phyloP scores from a whole-genome alignment of 1,139 yeast genomes.

The Suhomyces terraborum region DNA sequence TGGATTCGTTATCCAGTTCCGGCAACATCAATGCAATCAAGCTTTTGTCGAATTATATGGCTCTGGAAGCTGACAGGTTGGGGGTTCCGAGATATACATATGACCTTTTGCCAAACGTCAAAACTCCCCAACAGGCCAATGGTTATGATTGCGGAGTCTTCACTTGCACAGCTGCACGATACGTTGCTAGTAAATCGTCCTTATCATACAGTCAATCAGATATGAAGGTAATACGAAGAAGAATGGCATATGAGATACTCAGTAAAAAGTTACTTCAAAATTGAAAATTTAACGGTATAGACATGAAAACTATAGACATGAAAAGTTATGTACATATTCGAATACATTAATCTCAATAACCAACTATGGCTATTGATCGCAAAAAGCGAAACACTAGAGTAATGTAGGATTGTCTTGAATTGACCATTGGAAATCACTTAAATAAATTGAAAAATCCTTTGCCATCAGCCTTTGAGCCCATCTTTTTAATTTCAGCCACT shows the following conservation, averaged over 20 bases:
- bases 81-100: conserved; percentile 27
- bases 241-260: conserved; percentile 63
- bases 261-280: conserved; percentile 20
- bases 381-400: too few relatives aligned
- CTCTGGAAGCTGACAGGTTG: conserved; percentile 53
- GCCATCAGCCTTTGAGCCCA: conserved; percentile 8
- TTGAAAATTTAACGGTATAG: too few relatives aligned
- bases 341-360: not conserved
- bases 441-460: conserved; percentile 17
- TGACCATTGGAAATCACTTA: too few relatives aligned
- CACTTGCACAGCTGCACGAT: conserved; percentile 76
- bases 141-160: conserved; percentile 97
- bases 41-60: conserved; percentile 59
- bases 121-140: conserved; percentile 83
- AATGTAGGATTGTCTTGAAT: too few relatives aligned
- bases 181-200: conserved; percentile 48
- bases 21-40: conserved; percentile 59
- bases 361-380: too few relatives aligned
- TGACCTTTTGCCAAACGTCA: conserved; percentile 34
- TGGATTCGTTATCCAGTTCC: conserved; percentile 66
- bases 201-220: conserved; percentile 67
- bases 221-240: conserved; percentile 65
- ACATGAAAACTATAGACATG: not conserved
- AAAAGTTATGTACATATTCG: not conserved
- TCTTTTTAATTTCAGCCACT: conserved; percentile 23